These are phyloP conservation scores for Paramyrothecium roridum DNA, from an alignment of 2,329 filamentous ascomycete species.

Conservation along the genomic window DNA sequence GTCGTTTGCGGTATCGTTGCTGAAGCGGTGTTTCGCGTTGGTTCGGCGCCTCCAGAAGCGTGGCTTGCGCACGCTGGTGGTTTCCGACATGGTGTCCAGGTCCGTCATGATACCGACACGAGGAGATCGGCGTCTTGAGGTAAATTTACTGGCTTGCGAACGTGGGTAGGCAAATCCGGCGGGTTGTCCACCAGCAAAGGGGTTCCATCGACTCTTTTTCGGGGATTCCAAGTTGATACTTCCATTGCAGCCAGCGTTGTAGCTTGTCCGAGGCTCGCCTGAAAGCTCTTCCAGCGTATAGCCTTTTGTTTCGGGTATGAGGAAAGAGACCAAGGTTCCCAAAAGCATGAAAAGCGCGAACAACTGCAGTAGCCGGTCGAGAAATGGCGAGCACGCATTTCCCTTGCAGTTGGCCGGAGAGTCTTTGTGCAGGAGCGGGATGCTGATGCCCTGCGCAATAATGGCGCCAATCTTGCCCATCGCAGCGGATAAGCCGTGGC, in stretches of 20 bases:
- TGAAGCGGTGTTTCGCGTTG: slow-evolving; percentile 17
- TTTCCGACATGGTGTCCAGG: slow-evolving; percentile 31
- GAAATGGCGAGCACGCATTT: slow-evolving; percentile 51
- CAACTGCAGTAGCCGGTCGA: slow-evolving; percentile 73
- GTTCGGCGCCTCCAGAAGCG: slow-evolving; percentile 25
- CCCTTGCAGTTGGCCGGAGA: slow-evolving; percentile 46
- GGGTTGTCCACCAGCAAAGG: slow-evolving; percentile 46
- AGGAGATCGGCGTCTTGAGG: slow-evolving; percentile 22
- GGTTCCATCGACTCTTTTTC: slow-evolving; percentile 36
- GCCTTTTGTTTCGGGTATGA: slow-evolving; percentile 77
- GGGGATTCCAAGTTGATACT: slow-evolving; percentile 36
- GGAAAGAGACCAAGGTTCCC: slow-evolving; percentile 63
- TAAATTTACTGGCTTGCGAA: slow-evolving; percentile 18
- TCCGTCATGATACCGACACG: slow-evolving; percentile 41
- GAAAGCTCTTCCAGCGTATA: slow-evolving; percentile 69
- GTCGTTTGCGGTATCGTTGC: slow-evolving; percentile 24
- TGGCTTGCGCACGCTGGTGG: slow-evolving; percentile 14
- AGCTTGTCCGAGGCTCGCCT: slow-evolving; percentile 62
- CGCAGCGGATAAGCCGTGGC: slow-evolving; percentile 64
- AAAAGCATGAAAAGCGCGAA: slow-evolving; percentile 79
- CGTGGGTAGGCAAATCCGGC: slow-evolving; percentile 48
- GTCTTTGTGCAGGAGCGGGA: slow-evolving; percentile 58
- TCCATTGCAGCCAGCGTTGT: slow-evolving; percentile 49
- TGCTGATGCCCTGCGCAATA: slow-evolving; percentile 62
- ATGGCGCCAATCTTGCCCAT: slow-evolving; percentile 68